Evolutionary conservation across 2,329 filamentous ascomycete species (phyloP).

Genomic region (Juglanconis oblonga): DNA sequence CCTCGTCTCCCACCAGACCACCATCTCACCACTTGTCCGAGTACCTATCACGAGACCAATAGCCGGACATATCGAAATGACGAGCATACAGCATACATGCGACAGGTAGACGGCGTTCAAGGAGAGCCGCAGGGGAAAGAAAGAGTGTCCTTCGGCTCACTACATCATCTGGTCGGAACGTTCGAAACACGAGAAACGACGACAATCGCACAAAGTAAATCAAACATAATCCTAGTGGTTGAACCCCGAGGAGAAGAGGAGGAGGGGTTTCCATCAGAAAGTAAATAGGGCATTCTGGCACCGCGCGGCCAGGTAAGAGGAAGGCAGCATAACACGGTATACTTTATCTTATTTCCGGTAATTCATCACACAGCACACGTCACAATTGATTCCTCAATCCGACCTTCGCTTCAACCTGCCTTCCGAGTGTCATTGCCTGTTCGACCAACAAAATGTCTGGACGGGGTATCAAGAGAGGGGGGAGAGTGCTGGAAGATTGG

Average conservation of each 20-base stretch:
- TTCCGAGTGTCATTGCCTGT: neutral
- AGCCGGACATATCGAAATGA: slow-evolving; percentile 6
- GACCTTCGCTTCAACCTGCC: slow-evolving; percentile 2
- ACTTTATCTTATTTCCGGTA: slow-evolving; percentile 20
- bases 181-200: neutral
- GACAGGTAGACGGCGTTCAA: slow-evolving; percentile 17
- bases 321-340: slow-evolving; percentile 17
- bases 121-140: slow-evolving; percentile 4
- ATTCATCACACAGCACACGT: slow-evolving; percentile 12
- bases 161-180: slow-evolving; percentile 3
- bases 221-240: slow-evolving; percentile 18
- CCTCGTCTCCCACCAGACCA: neutral
- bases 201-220: slow-evolving; percentile 14
- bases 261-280: slow-evolving; percentile 4
- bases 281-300: slow-evolving; percentile 20
- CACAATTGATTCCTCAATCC: slow-evolving; percentile 6
- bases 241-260: slow-evolving; percentile 2
- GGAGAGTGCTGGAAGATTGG: neutral
- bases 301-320: slow-evolving; percentile 8
- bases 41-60: slow-evolving; percentile 4
- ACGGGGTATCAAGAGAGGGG: neutral
- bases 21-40: slow-evolving; percentile 1
- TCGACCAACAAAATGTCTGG: neutral
- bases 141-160: neutral
- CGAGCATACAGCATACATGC: slow-evolving; percentile 15